Percentiles rank a stretch among this genome's conserved stretches.
phyloP scores from a whole-genome alignment of 768 basidiomycete genomes.

The Leccinellum albellum region DNA sequence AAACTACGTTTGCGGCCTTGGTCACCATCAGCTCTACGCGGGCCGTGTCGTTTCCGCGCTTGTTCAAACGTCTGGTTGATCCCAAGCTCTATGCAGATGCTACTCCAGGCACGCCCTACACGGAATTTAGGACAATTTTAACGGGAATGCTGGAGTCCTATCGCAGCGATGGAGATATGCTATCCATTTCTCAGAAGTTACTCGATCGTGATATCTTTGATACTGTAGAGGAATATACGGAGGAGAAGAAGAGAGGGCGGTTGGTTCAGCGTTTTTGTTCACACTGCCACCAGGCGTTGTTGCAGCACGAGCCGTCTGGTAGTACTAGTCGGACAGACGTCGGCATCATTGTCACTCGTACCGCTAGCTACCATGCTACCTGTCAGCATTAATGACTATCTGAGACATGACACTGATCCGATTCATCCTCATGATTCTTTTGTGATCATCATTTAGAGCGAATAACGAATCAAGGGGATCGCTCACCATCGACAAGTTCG shows the following conservation, averaged over 20 bases:
- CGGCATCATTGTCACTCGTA: conserved; percentile 50
- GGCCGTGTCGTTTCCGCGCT: conserved; percentile 81
- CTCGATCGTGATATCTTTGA: conserved; percentile 81
- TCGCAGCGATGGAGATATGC: conserved; percentile 85
- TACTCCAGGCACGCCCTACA: conserved; percentile 66
- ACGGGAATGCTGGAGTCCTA: conserved; percentile 96
- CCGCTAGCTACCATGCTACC: conserved; percentile 55
- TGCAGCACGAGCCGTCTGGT: conserved; percentile 20
- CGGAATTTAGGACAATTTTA: conserved; percentile 87
- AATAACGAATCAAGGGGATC: neutral
- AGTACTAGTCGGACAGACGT: conserved; percentile 15
- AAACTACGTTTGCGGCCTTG: conserved; percentile 78
- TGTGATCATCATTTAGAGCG: neutral
- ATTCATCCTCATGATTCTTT: conserved; percentile 13
- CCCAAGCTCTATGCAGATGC: conserved; percentile 50
- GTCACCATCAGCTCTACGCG: conserved; percentile 80
- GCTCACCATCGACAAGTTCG: conserved; percentile 34
- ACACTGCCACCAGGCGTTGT: conserved; percentile 49
- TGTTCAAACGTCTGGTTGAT: conserved; percentile 91
- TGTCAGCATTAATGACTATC: conserved; percentile 31
- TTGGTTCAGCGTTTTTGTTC: conserved; percentile 46
- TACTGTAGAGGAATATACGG: conserved; percentile 55
- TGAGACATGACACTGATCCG: neutral
- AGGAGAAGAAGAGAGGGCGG: conserved; percentile 64
- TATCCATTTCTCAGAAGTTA: conserved; percentile 78